phyloP scores from a whole-genome alignment of 2,329 filamentous ascomycete genomes.

The Fusarium acutatum region DNA sequence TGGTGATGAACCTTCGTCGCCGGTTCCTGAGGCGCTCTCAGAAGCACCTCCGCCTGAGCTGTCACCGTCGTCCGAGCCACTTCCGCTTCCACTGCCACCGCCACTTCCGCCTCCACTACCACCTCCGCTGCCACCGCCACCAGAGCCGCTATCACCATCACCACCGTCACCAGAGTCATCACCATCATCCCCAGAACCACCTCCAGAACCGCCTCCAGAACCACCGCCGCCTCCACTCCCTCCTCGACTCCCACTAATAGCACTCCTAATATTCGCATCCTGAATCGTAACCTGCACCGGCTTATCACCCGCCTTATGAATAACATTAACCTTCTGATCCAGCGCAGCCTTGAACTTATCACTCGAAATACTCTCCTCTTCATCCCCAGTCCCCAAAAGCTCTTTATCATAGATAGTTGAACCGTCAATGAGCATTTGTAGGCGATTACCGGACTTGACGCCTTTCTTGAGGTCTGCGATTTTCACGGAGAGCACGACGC shows the following conservation, averaged over 20 bases:
- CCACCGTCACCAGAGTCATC: not conserved
- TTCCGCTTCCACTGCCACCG: not conserved
- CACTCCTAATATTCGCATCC: slow-evolving; percentile 1
- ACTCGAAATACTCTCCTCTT: not conserved
- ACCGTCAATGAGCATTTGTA: not conserved
- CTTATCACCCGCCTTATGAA: slow-evolving; percentile 1
- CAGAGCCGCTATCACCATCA: not conserved
- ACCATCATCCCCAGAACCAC: not conserved
- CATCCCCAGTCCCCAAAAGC: not conserved
- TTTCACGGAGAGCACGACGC: not conserved
- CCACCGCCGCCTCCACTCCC: not conserved
- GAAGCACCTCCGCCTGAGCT: not conserved
- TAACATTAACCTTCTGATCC: slow-evolving; percentile 5
- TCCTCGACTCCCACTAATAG: not conserved
- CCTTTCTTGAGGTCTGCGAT: not conserved
- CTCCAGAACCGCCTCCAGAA: not conserved
- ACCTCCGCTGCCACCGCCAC: not conserved
- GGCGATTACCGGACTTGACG: not conserved
- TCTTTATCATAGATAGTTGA: not conserved
- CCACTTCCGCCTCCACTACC: not conserved
- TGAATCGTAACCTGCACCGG: slow-evolving; percentile 3
- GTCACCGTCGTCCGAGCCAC: not conserved
- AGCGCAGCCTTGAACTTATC: not conserved
- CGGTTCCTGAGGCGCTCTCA: not conserved
- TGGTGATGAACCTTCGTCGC: not conserved